Evolutionary conservation across 768 basidiomycete genomes (phyloP), one percentile per base, ranked within the genome.

Genomic region (Mycena pura): DNA sequence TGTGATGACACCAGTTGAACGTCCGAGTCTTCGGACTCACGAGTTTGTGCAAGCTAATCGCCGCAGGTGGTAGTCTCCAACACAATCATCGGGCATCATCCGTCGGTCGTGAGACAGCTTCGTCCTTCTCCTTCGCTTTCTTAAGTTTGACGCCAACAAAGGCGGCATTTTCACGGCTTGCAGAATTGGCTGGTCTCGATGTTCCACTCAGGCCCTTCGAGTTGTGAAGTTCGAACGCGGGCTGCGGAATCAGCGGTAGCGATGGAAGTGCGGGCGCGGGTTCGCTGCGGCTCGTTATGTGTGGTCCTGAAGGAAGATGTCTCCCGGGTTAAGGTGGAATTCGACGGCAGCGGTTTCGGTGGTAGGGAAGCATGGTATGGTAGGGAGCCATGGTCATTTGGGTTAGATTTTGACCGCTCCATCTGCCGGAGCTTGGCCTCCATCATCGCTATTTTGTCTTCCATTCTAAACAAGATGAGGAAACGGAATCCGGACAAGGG

Each of bases 341-440:
- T 45, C n/a, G 72, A 59, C 9, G 77, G 72, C 6, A 76, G 72
- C 1, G 82, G 81, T 65, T 82, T 83, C 22, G 76, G 45, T 3
- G 85, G 82, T 5, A 83, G 73, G 9, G 80, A 81, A 1, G 78
- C 70, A 51, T 80, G 77, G 49, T 44, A 57, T 22, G 62, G 43
- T 2, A 63, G 62, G 17, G 63, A 65, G 10, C 70, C 54, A 15
- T 43, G 63, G 27, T 19, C 57, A 29, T 55, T 43, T 24, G 14
- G 62, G 19, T 25, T 56, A 13, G 74, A 76, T 47, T 74, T 74
- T 25, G 74, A 73, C 47, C 74, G 71, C 67, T 87, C 86, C 84
- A 97, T 87, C 63, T 93, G 86, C 17, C 87, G 84, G 22, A 99
- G 80, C 74, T 99, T 99, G 3, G 96, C 96, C 76, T 99, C 97